Base-by-base conservation (phyloP, 1,284 basidiomycete species). In the Ustilago lituana region DNA sequence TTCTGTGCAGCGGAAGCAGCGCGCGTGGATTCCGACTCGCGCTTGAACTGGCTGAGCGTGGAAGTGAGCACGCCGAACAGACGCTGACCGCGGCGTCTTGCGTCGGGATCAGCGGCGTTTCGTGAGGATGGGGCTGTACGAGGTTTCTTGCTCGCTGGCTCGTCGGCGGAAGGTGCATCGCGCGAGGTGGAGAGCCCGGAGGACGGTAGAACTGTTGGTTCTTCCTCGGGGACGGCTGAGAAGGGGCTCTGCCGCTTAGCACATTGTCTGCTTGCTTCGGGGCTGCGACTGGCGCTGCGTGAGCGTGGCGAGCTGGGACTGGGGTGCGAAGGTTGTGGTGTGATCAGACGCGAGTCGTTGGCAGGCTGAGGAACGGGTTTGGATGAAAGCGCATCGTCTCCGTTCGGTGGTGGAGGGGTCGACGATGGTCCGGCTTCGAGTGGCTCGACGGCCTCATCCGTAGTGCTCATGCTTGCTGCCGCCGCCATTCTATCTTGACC, bases 11-110 rank as follows among this genome's bases (percentile, higher is more conserved):
- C 38, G 1, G 27, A 23, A 0, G 59, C 37, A 2, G 54, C 45
- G 14, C 35, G 45, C 2, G 51, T 32, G 4, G 46, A 32, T 45
- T 68, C 55, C 9, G 59, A 47, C 27, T 70, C 61, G 19, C 52
- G 45, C 33, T 61, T 60, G 53, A 70, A 65, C 20, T 55, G 48
- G 15, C 40, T 33, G 5, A 70, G 41, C 15, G 67, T 70, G 0
- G 57, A 56, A 1, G 37, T 53, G 22, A 70, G 57, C 1, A 70
- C 24, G 9, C 57, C 56, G 10, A 70, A 57, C 17, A 70, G 53
- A 4, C 67, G 44, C 2, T 43, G 52, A 1, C 53, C 61, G 19
- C 67, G 41, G 6, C 17, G 32, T 19, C 54, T 50, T 4, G 37
- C 19, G 19, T 49, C 49, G 5, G 41, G 47, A 15, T 60, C 63